Base-by-base conservation (phyloP, 1,284 basidiomycete genomes). In the Chalciporus sp. region DNA sequence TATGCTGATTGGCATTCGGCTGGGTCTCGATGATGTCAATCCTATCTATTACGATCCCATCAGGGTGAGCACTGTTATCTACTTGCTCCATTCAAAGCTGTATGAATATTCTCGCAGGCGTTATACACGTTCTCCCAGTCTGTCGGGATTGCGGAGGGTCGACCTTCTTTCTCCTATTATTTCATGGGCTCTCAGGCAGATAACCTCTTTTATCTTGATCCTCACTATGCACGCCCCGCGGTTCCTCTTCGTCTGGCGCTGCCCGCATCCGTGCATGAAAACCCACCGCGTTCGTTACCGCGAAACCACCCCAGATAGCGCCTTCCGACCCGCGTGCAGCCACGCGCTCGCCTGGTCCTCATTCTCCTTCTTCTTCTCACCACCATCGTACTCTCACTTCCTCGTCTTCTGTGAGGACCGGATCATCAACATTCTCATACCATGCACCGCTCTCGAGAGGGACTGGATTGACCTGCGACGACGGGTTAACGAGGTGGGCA, bases 111-210 rank as follows among this genome's bases (percentile, higher is more conserved):
- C 35, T 51, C 19, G n/a, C 63, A 95, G 94, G 78, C 84, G 17
- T 72, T 97, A 23, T 98, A 96, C 72, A 91, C 89, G 0, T 94
- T 95, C 71, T 94, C 95, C 0, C 96, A 98, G 74, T 94, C 90
- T 3, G 91, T 98, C 39, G 96, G 96, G 42, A 98, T 98, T 56
- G 94, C 95, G 0, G 96, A 96, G 43, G 96, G 96, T 3, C 83
- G 95, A 27, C 96, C 96, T 0, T 91, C 91, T 20, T 96, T 94
- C 0, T 98, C 94, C 0, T 98, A 98, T 71, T 99, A 98, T 74
- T 99, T 99, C 70, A 91, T 98, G 48, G 96, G 94, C 12, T 83
- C 87, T 0, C 96, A 98, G 68, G 90, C 86, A 3, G 89, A 94
- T 61, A 90, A 85, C 49, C 78, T 97, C 7, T 96, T 98, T 73